Percentiles rank a stretch among this genome's conserved stretches.
These are phyloP conservation scores for Botrytis squamosa DNA, from an alignment of 2,329 filamentous ascomycete species.

Conservation along the genomic window DNA sequence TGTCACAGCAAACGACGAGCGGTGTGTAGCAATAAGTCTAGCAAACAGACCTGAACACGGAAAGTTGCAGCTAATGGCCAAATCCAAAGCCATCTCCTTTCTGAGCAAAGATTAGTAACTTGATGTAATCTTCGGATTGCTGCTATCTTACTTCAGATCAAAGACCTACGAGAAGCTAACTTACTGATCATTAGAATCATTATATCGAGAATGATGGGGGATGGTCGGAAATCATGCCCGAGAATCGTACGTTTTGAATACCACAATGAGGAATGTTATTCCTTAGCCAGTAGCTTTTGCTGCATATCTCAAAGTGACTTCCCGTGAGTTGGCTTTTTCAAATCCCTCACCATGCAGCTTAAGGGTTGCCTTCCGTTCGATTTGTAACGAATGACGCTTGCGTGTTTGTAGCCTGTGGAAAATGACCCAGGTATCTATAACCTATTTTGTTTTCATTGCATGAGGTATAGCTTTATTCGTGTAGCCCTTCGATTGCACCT, in stretches of 20 bases:
- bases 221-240: not conserved
- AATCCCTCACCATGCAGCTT: not conserved
- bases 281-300: not conserved
- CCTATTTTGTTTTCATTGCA: not conserved
- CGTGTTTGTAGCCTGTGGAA: not conserved
- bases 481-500: not conserved
- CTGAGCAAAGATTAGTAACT: not conserved
- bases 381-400: not conserved
- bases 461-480: not conserved
- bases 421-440: not conserved
- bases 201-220: not conserved
- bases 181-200: not conserved
- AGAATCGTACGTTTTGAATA: not conserved
- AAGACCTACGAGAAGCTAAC: not conserved
- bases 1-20: not conserved
- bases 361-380: not conserved
- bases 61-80: not conserved
- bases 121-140: not conserved
- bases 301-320: not conserved
- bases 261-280: not conserved
- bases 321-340: not conserved
- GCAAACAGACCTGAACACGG: not conserved
- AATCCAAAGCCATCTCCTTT: not conserved
- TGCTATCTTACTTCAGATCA: not conserved
- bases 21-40: not conserved